phyloP scores from a whole-genome alignment of 108 stramenopile genomes.

The Seminavis robusta region DNA sequence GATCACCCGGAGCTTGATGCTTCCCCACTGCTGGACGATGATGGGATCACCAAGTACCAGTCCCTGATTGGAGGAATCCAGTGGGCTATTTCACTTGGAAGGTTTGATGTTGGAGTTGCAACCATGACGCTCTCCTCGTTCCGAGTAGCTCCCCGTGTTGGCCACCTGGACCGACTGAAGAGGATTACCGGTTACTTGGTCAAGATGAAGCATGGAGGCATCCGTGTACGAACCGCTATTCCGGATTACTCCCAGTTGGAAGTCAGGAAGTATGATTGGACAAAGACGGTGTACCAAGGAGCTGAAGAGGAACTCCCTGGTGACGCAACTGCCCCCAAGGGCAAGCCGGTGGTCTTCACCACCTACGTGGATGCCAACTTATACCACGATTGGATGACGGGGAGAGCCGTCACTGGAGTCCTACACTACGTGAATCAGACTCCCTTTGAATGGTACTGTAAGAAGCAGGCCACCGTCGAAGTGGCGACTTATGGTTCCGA shows the following conservation, averaged over 20 bases:
- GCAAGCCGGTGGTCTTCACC: conserved; percentile 7
- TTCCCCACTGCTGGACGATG: conserved; percentile 4
- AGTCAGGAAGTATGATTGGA: too few species aligned
- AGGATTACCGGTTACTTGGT: conserved; percentile 22
- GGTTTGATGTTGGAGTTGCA: conserved; percentile 22
- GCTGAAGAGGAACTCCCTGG: conserved; percentile 10
- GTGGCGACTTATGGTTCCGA: conserved; percentile 27
- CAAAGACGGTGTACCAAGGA: too few species aligned
- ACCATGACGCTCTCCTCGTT: conserved; percentile 17
- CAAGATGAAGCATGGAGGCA: too few species aligned
- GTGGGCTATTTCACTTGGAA: conserved; percentile 31
- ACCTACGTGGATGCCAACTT: conserved; percentile 35
- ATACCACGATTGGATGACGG: conserved; percentile 8
- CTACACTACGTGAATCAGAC: conserved; percentile 30
- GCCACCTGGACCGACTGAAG: conserved; percentile 26
- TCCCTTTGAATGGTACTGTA: conserved; percentile 24
- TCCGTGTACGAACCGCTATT: too few species aligned
- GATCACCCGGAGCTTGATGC: conserved; percentile 35
- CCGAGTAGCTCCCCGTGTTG: conserved; percentile 17
- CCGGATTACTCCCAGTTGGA: too few species aligned
- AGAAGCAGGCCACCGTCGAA: conserved; percentile 22
- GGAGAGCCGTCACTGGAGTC: conserved; percentile 17
- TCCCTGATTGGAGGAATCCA: conserved; percentile 14
- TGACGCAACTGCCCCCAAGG: conserved; percentile 14
- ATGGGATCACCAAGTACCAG: conserved; percentile 1